Evolutionary conservation across 2,329 filamentous ascomycete genomes (phyloP).

Genomic region (Alternaria brassicae): DNA sequence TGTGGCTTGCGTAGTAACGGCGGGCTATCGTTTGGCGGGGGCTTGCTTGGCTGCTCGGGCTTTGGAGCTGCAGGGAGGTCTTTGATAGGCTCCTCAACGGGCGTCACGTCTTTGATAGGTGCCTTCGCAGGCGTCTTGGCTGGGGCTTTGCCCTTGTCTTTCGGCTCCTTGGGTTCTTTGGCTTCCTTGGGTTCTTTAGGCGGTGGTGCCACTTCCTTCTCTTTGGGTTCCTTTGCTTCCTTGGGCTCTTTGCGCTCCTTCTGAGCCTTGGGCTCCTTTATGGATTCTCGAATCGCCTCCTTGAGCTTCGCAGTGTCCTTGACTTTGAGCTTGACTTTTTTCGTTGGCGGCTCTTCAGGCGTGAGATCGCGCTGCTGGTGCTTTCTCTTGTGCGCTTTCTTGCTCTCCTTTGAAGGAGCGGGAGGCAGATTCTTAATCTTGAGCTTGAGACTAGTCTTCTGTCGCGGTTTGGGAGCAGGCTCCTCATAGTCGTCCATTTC

Average conservation of each 20-base stretch:
- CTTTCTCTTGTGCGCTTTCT: conserved; percentile 38
- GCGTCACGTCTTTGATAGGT: conserved; percentile 37
- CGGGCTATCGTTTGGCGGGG: conserved; percentile 39
- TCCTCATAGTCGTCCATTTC: conserved; percentile 53
- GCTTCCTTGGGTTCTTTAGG: conserved; percentile 25
- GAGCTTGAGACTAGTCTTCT: conserved; percentile 40
- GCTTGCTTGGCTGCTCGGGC: conserved; percentile 31
- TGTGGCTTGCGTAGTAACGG: conserved; percentile 37
- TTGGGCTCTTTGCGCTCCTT: conserved; percentile 22
- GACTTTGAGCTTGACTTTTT: conserved; percentile 34
- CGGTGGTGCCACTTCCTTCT: conserved; percentile 24
- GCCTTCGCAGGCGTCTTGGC: conserved; percentile 35
- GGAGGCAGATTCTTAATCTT: conserved; percentile 38
- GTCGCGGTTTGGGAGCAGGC: conserved; percentile 33
- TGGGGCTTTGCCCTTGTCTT: conserved; percentile 34
- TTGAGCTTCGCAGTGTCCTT: conserved; percentile 18
- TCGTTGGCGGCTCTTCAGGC: conserved; percentile 38
- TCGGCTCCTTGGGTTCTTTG: conserved; percentile 31
- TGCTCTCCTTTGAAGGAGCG: conserved; percentile 28
- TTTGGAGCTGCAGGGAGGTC: conserved; percentile 39
- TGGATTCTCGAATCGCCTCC: conserved; percentile 14
- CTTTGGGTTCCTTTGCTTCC: conserved; percentile 24
- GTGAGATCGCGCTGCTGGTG: conserved; percentile 32
- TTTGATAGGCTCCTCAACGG: conserved; percentile 32
- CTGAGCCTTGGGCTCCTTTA: conserved; percentile 20